Evolutionary conservation across 176 grass and related monocot species (phyloP), one percentile per base, ranked within the genome.

Genomic region (Carex scoparia): DNA sequence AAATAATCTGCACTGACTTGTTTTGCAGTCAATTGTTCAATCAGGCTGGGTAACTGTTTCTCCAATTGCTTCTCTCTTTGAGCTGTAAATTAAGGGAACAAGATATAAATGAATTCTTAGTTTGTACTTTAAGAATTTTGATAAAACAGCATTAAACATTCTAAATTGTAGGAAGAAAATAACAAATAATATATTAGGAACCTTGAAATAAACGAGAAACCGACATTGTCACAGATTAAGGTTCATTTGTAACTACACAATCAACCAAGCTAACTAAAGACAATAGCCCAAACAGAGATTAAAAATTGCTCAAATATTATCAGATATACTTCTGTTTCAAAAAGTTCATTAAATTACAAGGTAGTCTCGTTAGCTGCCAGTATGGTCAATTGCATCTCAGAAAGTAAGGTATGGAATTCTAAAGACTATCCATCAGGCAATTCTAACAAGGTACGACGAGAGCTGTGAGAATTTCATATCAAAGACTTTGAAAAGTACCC

Each of bases 11-110:
- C 56, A 87, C 89, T 12, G 51, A 93, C 95, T 87, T 98, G 95
- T 82, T 98, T 98, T 71, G 92, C 48, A 67, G 95, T 98, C 88
- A 98, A 82, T 83, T 94, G 95, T 72, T 98, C 95, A 56, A 98
- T 90, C 79, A 98, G 88, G 91, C 91, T 89, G 81, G 92, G 95
- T 27, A 98, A 66, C 65, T 93, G 95, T 85, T 93, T 98, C 89
- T 98, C 95, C 74, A 94, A 72, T 57, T 88, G 59, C 82, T 98
- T 98, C 86, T 98, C 95, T 80, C 95, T 90, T 76, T 98, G 95
- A 72, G 86, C 95, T 98, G 89, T 73, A 88, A 68, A 79, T 76
- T 74, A 84, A 76, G 19, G 92, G 57, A 90, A 76, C 23, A 40
- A 19, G 62, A 16, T 12, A 46, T 69, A 38, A 9, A 64, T 12